Percentiles rank a stretch among this genome's conserved stretches.
These are phyloP conservation scores for Tylopilus balloui DNA, from an alignment of 768 basidiomycete species.

Conservation along the genomic window DNA sequence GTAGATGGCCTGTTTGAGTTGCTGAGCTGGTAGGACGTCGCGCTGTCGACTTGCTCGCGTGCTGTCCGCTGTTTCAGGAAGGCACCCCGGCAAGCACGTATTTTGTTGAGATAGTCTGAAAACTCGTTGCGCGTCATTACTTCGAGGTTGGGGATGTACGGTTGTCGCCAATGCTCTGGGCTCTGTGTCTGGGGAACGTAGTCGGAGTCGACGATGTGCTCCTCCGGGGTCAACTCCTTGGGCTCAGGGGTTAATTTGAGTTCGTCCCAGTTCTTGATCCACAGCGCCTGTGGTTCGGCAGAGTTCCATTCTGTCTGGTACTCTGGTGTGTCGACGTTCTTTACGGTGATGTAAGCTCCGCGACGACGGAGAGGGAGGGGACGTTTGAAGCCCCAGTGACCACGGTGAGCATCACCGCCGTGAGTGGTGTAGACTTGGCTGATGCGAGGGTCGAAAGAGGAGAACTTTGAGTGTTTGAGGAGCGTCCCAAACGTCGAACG, in stretches of 20 bases:
- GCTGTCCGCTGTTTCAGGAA: slow-evolving; percentile 45
- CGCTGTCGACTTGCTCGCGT: slow-evolving; percentile 14
- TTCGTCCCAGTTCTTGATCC: slow-evolving; percentile 65
- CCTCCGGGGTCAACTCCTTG: slow-evolving; percentile 10
- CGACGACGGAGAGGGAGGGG: slow-evolving; percentile 65
- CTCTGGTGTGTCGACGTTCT: slow-evolving; percentile 64
- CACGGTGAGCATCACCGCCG: slow-evolving; percentile 65
- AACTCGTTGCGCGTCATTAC: slow-evolving; percentile 61
- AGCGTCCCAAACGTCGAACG: slow-evolving; percentile 72
- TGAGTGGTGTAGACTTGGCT: slow-evolving; percentile 73
- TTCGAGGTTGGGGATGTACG: slow-evolving; percentile 48
- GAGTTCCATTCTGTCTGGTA: slow-evolving; percentile 76
- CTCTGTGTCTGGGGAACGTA: slow-evolving; percentile 15
- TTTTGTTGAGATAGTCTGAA: slow-evolving; percentile 50
- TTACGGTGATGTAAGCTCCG: slow-evolving; percentile 61
- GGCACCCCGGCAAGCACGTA: slow-evolving; percentile 51
- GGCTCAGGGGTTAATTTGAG: slow-evolving; percentile 30
- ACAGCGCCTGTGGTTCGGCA: slow-evolving; percentile 61
- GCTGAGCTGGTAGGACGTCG: slow-evolving; percentile 29
- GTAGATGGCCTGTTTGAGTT: slow-evolving; percentile 15
- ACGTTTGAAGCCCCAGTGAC: slow-evolving; percentile 84
- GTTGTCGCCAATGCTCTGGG: slow-evolving; percentile 19
- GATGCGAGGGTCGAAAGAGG: slow-evolving; percentile 71
- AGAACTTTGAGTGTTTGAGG: slow-evolving; percentile 78
- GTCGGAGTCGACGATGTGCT: slow-evolving; percentile 26